Base-by-base conservation (phyloP, 1,284 basidiomycete genomes). In the Omphalotus olearius region DNA sequence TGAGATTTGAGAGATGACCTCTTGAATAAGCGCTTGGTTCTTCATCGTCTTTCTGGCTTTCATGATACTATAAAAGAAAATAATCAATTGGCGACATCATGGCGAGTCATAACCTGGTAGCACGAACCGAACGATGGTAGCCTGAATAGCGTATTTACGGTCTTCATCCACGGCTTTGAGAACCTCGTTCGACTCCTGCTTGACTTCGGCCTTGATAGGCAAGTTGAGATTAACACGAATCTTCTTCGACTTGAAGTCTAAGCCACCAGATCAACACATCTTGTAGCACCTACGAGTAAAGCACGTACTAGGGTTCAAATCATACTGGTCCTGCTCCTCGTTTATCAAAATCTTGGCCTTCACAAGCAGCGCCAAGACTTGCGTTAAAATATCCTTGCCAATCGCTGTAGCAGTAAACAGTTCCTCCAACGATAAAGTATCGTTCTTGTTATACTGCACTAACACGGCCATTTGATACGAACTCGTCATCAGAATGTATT, bases 21-120 rank as follows among this genome's bases (percentile, higher is more conserved):
- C 97, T 62, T 92, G 89, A 57, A 99, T 94, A 56, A 99, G 73
- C 0, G 85, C 81, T 66, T 95, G 91, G 72, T 98, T 96, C 78
- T 96, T 96, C 86, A 98, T 89, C 56, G 91, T 93, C 83, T 97
- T 96, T 53, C 96, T 83, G 17, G 93, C 93, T 72, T 98, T 98
- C 96, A 98, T 98, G 69, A 98, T 91, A 52, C 93, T 91, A 37
- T n/a, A 28, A 16, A 38, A 17, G 26, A n/a, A 4, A 30, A 18
- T 23, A 11, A 39, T 11, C 23, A 36, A 9, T 9, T 41, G 37
- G 2, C n/a, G 28, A 35, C n/a, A 36, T 11, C 18, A 35, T 5
- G 18, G 11, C 16, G 16, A 47, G 13, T 23, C 23, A 23, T 23
- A 23, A 23, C 18, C 17, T n/a, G 50, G 63, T 9, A 44, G 16